Conservation (phyloP, 345 rosid genomes). For the Citrus trifoliata region DNA sequence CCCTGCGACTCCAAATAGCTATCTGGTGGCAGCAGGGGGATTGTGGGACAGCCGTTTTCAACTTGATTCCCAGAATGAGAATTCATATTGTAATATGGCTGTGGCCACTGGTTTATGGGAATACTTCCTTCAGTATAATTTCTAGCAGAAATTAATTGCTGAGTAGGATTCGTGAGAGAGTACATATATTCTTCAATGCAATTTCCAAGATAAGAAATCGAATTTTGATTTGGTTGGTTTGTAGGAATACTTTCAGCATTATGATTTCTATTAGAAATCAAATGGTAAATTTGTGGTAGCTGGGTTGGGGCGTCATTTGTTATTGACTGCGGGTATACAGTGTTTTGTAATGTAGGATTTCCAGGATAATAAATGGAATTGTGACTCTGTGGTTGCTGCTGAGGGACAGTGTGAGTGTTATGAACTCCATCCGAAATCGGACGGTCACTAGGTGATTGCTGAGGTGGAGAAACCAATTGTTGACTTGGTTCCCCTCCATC, state of each 20-base stretch:
- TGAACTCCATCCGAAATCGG: background rate
- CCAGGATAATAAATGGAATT: background rate
- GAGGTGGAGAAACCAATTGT: too few relatives aligned
- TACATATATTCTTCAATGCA: background rate
- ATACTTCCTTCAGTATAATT: too few relatives aligned
- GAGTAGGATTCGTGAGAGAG: too few relatives aligned
- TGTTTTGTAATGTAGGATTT: background rate
- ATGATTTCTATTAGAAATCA: background rate
- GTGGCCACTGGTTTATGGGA: too few relatives aligned
- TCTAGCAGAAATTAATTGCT: too few relatives aligned
- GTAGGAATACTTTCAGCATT: background rate
- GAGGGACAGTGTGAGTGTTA: background rate
- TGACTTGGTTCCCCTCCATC: too few relatives aligned
- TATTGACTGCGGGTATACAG: background rate
- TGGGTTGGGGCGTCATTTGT: too few relatives aligned
- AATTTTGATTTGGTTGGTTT: background rate
- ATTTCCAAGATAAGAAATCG: background rate
- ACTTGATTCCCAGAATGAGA: too few relatives aligned
- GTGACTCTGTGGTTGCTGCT: background rate
- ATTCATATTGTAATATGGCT: too few relatives aligned
- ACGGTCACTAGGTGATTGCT: background rate
- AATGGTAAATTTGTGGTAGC: background rate
- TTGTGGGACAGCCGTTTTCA: too few relatives aligned
- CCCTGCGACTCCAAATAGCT: too few relatives aligned
- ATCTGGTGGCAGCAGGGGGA: background rate